phyloP scores from a whole-genome alignment of 768 basidiomycete species.

The Termitomyces sp. region DNA sequence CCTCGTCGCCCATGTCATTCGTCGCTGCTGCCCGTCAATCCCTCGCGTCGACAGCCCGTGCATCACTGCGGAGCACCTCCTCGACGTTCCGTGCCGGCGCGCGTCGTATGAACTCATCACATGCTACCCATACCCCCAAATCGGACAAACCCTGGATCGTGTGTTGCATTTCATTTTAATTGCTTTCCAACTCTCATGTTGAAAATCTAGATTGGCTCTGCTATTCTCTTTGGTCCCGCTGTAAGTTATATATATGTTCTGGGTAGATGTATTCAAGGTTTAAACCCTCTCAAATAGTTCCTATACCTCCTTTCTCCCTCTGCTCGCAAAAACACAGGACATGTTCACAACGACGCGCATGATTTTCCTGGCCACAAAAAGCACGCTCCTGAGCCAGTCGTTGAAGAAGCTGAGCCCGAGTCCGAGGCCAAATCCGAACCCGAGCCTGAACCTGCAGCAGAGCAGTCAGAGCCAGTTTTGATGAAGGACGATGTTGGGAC shows the following conservation, averaged over 20 bases:
- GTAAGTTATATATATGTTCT: slow-evolving; percentile 23
- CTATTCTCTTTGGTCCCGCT: slow-evolving; percentile 36
- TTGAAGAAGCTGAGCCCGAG: slow-evolving; percentile 7
- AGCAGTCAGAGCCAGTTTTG: slow-evolving; percentile 18
- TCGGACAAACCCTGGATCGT: slow-evolving; percentile 46
- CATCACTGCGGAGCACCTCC: slow-evolving; percentile 19
- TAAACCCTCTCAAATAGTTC: slow-evolving; percentile 22
- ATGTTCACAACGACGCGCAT: slow-evolving; percentile 33
- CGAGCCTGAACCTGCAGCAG: slow-evolving; percentile 2
- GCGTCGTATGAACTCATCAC: slow-evolving; percentile 35
- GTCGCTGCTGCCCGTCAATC: slow-evolving; percentile 33
- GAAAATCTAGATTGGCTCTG: slow-evolving; percentile 33
- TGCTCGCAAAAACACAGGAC: slow-evolving; percentile 29
- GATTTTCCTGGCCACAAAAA: slow-evolving; percentile 24
- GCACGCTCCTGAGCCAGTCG: neutral
- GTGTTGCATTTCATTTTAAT: slow-evolving; percentile 17
- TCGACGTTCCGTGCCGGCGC: slow-evolving; percentile 23
- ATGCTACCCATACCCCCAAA: slow-evolving; percentile 24
- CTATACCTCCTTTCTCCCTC: slow-evolving; percentile 40
- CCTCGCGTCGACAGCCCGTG: slow-evolving; percentile 30
- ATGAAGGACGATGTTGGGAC: slow-evolving; percentile 40
- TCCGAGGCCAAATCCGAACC: slow-evolving; percentile 10
- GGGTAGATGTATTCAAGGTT: neutral
- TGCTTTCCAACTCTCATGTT: neutral
- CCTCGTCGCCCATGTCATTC: slow-evolving; percentile 32